Evolutionary conservation across 106 monocot species (phyloP).

Genomic region (Phalaenopsis equestris): DNA sequence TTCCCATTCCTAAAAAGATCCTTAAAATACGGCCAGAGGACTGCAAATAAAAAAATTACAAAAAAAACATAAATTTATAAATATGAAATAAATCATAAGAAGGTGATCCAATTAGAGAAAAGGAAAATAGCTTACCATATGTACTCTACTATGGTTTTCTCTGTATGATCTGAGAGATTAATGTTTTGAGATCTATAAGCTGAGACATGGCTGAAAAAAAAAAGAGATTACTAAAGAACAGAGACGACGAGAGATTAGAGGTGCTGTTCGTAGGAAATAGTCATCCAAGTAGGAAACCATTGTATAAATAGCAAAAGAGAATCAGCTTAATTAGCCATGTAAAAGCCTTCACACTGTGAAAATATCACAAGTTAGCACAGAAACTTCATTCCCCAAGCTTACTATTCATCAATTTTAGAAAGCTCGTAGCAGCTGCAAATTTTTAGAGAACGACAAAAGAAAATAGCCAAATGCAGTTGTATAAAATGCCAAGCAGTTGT

Average conservation of each 20-base stretch:
- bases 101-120: neutral
- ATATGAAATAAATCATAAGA: neutral
- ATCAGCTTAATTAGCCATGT: too few species aligned
- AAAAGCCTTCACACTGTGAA: too few species aligned
- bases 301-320: too few species aligned
- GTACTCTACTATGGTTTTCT: neutral
- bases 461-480: too few species aligned
- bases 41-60: slow-evolving; percentile 14
- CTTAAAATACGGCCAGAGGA: slow-evolving; percentile 58
- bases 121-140: neutral
- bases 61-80: neutral
- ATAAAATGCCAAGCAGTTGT: too few species aligned
- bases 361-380: too few species aligned
- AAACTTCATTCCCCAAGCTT: too few species aligned
- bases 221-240: neutral
- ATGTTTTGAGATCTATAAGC: neutral
- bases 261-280: neutral
- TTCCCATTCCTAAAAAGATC: slow-evolving; percentile 66
- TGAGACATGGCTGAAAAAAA: neutral
- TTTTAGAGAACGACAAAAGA: too few species aligned
- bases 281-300: too few species aligned
- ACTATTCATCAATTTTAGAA: too few species aligned
- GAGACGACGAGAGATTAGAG: neutral
- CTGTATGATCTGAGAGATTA: neutral
- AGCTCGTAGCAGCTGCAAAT: too few species aligned